Evolutionary conservation across 805 yeast species (phyloP), one percentile per base, ranked within the genome.

Genomic region (Yamadazyma philogaea): DNA sequence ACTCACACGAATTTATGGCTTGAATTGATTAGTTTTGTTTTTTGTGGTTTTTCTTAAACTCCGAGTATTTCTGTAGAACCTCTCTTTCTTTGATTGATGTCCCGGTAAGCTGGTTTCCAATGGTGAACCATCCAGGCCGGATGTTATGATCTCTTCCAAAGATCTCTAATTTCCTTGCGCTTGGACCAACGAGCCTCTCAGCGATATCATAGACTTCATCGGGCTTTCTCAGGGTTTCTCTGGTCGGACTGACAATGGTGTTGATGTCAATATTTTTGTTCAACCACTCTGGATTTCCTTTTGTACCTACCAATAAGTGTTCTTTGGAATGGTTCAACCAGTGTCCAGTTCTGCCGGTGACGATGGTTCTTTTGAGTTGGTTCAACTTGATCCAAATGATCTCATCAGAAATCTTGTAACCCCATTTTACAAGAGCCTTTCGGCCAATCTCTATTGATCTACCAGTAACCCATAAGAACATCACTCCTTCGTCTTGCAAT

Each of bases 281-380:
- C 20, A 88, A 54, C 95, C 96, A 87, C 27, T 61, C 54, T 0
- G 95, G 89, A 31, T 77, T 58, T 0, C 96, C 97, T 55, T 90
- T 90, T 19, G 84, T 55, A 0, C 96, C 98, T 7, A 91, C 85
- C 4, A 90, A 63, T 34, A 88, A 67, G 59, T 90, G 97, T 60
- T 90, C 98, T 54, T 90, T 90, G 0, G 96, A 85, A 62, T 90
- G 98, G 57, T 90, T 90, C 40, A 90, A 70, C 98, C 98, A 90
- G 60, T 90, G 98, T 0, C 98, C 98, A 0, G 98, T 90, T 49
- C 97, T 69, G 1, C 98, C 98, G 0, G 98, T 91, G 46, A 95
- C 89, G 33, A 90, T 89, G 0, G 96, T 90, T 46, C 96, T 70
- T 16, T 83, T 79, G 47, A 91, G 64, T 59, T 91, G 97, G 60